Evolutionary conservation across 208 protist species (phyloP).

Genomic region (Leishmania guyanensis): DNA sequence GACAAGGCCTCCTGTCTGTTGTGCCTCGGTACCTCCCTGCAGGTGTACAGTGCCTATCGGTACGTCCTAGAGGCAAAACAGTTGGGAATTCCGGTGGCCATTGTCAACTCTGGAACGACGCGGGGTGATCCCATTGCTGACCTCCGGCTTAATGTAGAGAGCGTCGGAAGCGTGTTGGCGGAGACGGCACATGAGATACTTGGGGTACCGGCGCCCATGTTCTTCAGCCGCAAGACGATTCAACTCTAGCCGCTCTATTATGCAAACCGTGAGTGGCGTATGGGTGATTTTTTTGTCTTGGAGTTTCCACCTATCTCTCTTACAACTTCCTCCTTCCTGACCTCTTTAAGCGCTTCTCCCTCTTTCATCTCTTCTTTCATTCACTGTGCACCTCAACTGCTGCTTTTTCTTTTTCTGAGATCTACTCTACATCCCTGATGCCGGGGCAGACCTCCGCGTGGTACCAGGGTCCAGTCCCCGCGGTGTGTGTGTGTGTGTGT

Average conservation of each 20-base stretch:
- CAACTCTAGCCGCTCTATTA: not conserved
- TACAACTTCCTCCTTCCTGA: too few relatives aligned
- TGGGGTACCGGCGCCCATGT: slow-evolving; percentile 17
- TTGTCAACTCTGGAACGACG: slow-evolving; percentile 71
- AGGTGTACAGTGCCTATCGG: slow-evolving; percentile 78
- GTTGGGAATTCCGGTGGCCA: slow-evolving; percentile 50
- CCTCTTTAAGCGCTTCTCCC: not conserved
- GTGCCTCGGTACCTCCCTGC: slow-evolving; percentile 78
- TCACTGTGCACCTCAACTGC: not conserved
- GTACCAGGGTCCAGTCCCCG: not conserved
- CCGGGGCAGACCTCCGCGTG: not conserved
- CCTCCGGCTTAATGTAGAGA: slow-evolving; percentile 60
- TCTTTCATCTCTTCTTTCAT: not conserved
- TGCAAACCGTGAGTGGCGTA: not conserved
- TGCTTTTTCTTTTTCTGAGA: not conserved
- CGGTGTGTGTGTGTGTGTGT: too few relatives aligned
- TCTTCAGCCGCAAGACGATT: slow-evolving; percentile 17
- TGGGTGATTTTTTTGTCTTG: not conserved
- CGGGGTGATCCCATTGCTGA: slow-evolving; percentile 57
- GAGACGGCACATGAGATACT: slow-evolving; percentile 37
- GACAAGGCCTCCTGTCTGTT: slow-evolving; percentile 46
- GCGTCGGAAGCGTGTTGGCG: slow-evolving; percentile 39
- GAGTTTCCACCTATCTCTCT: not conserved
- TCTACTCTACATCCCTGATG: too few relatives aligned
- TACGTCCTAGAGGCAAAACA: slow-evolving; percentile 66